phyloP scores from a whole-genome alignment of 2,329 filamentous ascomycete genomes.

The Mariannaea sp. region DNA sequence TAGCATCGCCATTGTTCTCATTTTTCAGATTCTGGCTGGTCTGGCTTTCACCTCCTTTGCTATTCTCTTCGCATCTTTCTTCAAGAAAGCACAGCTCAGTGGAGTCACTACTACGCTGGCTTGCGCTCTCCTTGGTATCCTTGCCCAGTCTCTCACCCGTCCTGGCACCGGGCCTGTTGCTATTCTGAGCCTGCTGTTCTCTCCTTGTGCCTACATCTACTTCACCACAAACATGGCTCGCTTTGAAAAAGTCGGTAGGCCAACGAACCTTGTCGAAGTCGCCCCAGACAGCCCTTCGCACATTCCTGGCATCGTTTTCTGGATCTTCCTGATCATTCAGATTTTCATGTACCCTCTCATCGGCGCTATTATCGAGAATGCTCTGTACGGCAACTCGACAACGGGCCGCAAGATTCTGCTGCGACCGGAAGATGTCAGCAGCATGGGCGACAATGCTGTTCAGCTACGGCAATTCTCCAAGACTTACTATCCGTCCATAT shows the following conservation, averaged over 20 bases:
- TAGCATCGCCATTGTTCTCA: slow-evolving; percentile 66
- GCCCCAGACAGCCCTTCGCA: slow-evolving; percentile 70
- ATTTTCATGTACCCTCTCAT: slow-evolving; percentile 78
- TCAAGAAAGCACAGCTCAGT: slow-evolving; percentile 84
- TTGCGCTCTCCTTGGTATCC: slow-evolving; percentile 76
- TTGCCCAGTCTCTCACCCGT: slow-evolving; percentile 74
- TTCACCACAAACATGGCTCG: slow-evolving; percentile 77
- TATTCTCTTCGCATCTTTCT: slow-evolving; percentile 80
- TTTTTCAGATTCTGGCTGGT: slow-evolving; percentile 78
- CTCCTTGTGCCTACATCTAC: slow-evolving; percentile 86
- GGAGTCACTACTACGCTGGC: slow-evolving; percentile 78
- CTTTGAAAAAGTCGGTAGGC: slow-evolving; percentile 67
- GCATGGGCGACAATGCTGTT: slow-evolving; percentile 59
- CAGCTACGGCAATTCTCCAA: slow-evolving; percentile 77
- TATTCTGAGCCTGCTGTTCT: slow-evolving; percentile 76
- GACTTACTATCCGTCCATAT: slow-evolving; percentile 69
- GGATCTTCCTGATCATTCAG: slow-evolving; percentile 77
- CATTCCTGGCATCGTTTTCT: slow-evolving; percentile 75
- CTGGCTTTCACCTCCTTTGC: slow-evolving; percentile 79
- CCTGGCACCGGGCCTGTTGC: slow-evolving; percentile 68
- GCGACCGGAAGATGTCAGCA: slow-evolving; percentile 35
- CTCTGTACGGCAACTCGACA: slow-evolving; percentile 75
- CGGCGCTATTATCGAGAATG: slow-evolving; percentile 74
- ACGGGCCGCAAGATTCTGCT: slow-evolving; percentile 60
- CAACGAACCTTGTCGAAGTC: slow-evolving; percentile 63